Evolutionary conservation across 345 rosid genomes (phyloP), one percentile per base, ranked within the genome.

Genomic region (Erysimum cheiranthoides): DNA sequence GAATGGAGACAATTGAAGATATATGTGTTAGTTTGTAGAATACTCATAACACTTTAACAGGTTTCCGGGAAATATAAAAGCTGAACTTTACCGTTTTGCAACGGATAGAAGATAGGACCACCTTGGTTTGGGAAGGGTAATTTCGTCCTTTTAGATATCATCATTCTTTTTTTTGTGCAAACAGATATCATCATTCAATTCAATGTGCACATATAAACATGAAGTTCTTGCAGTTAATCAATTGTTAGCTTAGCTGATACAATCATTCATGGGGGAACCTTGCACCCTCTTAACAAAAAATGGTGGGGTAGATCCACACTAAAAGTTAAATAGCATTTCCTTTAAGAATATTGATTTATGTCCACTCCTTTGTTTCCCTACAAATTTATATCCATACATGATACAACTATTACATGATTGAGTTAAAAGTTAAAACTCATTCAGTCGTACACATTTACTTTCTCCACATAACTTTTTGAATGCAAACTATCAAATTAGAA

Each of bases 301-400:
- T 73, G 64, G 71, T 64, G 28, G 45, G 77, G 39, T 40, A 30
- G 71, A 52, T 63, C 77, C 63, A 42, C 71, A 53, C 77, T 53
- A 73, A 64, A 73, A 42, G 77, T 53, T 53, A 63, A 52, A 40
- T 63, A 14, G 46, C 70, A 63, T 63, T 17, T n/a, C 47, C 38
- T 73, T 42, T 42, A 42, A 32, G 77, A 31, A 73, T 42, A 64
- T 64, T 43, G 71, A 64, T 52, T 64, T 43, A 53, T 54, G 71
- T 64, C 77, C 77, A 53, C 64, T 14, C 71, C 17, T 73, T 64
- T 30, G n/a, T 61, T 61, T 36, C 68, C 73, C 53, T 45, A 21
- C 75, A 59, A 46, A 13, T 21, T 31, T 4, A 25, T 43, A 71
- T 71, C 66, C 47, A 71, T n/a, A 21, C 46, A 58, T n/a, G 18